Evolutionary conservation across 192 early-diverging fungal genomes (phyloP), one percentile per base, ranked within the genome.

Genomic region (Allomyces macrogynus): DNA sequence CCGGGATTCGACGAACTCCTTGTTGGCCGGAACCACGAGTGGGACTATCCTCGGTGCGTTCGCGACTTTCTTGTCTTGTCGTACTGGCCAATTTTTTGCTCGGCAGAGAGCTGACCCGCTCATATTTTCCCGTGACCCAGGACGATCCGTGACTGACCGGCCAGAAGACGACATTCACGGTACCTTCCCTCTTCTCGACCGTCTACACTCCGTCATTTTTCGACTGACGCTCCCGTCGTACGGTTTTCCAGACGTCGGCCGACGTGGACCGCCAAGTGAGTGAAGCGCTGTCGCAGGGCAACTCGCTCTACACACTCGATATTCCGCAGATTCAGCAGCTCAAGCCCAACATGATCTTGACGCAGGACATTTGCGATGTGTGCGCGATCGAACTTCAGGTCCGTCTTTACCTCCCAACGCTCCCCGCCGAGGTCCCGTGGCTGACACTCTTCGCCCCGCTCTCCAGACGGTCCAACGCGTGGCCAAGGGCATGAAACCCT

Each of bases 321-420:
- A 67, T 61, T 22, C 63, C 67, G 9, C 64, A 67, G 18, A 66
- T 82, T 60, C 32, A 67, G 60, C 61, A 64, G 11, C 66, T 82
- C 16, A 62, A 68, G 20, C 80, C 80, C 11, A 63, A 73, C 11
- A 69, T 78, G 3, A 77, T 82, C 43, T 68, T 82, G 16, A 82
- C 80, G 16, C 80, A 82, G 64, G 69, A 70, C 24, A 68, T 75
- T 14, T 78, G 73, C 64, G 68, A 78, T 24, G 80, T 81, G 27
- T 82, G 80, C 64, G 76, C 80, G 4, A 75, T 82, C 60, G 80
- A 82, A 64, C 64, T 79, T 9, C 73, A 23, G 69, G 69, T 66
- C 23, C 22, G 24, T 24, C 24, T 23, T 14, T 5, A 40, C 32
- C 4, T 49, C 10, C 24, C 43, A 43, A 2, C 64, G 1, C 18